Percentiles rank a stretch among this genome's conserved stretches.
phyloP scores from a whole-genome alignment of 306 rosid genomes.

The Adenanthera pavonina region DNA sequence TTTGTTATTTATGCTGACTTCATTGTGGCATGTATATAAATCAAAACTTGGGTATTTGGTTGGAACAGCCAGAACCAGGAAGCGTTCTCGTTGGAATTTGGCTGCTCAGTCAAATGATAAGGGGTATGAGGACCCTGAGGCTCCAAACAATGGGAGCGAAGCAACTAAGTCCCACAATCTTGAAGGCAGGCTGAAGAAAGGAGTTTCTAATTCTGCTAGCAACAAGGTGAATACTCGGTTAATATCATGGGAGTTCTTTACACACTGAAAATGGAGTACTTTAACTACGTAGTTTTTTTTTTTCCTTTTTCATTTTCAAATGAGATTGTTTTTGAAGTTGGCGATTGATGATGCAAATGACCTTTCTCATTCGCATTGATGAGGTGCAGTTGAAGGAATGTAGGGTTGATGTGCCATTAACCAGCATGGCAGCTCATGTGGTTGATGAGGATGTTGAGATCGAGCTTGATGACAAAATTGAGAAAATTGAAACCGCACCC shows the following conservation, averaged over 20 bases:
- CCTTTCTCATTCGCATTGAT: conserved; percentile 13
- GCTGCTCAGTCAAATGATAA: conserved; percentile 54
- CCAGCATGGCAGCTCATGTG: conserved; percentile 72
- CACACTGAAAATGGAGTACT: conserved; percentile 9
- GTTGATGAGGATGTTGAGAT: conserved; percentile 78
- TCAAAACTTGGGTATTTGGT: conserved; percentile 53
- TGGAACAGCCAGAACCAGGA: conserved; percentile 58
- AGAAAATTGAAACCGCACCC: conserved; percentile 45
- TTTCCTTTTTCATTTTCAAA: neutral
- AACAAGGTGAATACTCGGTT: conserved; percentile 55
- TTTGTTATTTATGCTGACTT: conserved; percentile 36
- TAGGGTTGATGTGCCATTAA: conserved; percentile 48
- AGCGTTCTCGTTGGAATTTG: conserved; percentile 80
- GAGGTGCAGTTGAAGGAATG: conserved; percentile 56
- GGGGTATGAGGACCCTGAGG: conserved; percentile 41
- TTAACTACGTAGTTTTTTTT: conserved; percentile 2
- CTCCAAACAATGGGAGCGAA: conserved; percentile 47
- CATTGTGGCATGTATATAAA: conserved; percentile 43
- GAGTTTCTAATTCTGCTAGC: conserved; percentile 49
- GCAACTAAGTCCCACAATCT: conserved; percentile 46
- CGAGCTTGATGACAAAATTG: conserved; percentile 56
- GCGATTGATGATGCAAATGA: conserved; percentile 30
- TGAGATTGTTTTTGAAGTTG: conserved; percentile 20
- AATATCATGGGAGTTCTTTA: conserved; percentile 3
- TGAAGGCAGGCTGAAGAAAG: conserved; percentile 65